Evolutionary conservation across 1,284 basidiomycete species (phyloP).

Genomic region (Pterula multifida): DNA sequence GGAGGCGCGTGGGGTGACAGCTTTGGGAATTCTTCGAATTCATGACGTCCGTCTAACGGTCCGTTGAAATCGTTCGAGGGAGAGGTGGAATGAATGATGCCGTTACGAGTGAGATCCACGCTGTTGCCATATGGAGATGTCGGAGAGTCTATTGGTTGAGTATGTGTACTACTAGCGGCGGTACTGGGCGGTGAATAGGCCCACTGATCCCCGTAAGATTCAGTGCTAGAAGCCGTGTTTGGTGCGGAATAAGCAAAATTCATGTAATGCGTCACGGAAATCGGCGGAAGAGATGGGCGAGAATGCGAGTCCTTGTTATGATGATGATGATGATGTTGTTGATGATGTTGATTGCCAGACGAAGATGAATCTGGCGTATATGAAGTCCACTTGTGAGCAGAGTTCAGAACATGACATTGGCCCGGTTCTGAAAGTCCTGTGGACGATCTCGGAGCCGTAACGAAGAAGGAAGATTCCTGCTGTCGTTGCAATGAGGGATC

Average conservation of each 20-base stretch:
- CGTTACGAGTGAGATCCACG: not conserved
- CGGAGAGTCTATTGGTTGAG: not conserved
- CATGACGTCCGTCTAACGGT: not conserved
- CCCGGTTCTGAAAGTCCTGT: not conserved
- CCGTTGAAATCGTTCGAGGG: not conserved
- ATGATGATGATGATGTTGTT: no score
- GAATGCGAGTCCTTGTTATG: not conserved
- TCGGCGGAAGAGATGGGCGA: not conserved
- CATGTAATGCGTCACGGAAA: not conserved
- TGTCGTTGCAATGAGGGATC: not conserved
- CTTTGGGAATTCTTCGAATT: not conserved
- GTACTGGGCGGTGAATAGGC: not conserved
- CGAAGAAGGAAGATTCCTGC: not conserved
- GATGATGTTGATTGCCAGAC: no score
- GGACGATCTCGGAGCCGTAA: not conserved
- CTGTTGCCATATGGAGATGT: not conserved
- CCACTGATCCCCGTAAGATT: not conserved
- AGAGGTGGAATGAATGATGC: not conserved
- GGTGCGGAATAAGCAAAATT: not conserved
- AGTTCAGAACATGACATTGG: slow-evolving; percentile 1
- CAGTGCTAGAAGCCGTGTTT: not conserved
- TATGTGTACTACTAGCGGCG: not conserved
- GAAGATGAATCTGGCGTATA: not conserved
- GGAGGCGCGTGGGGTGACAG: not conserved
- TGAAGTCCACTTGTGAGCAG: not conserved